phyloP scores from a whole-genome alignment of 2,329 filamentous ascomycete genomes.

The Pleoardoris graminearum region DNA sequence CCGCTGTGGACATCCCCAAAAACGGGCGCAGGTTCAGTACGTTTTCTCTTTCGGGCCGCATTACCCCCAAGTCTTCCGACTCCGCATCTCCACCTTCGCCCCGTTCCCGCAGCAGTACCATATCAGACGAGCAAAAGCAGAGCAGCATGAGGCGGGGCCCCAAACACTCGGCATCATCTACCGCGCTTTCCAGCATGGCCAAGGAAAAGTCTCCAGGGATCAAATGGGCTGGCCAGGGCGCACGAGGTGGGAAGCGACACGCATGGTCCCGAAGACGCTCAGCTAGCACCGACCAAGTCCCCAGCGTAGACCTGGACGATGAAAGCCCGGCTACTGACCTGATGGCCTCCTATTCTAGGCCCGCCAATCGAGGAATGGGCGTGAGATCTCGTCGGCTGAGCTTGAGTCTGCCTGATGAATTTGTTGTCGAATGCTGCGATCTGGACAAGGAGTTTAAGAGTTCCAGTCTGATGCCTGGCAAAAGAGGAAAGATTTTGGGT shows the following conservation, averaged over 20 bases:
- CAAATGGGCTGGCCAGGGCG: conserved; percentile 33
- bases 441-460: conserved; percentile 70
- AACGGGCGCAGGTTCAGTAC: conserved; percentile 38
- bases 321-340: conserved; percentile 39
- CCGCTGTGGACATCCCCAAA: conserved; percentile 30
- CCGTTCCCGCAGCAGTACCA: conserved; percentile 41
- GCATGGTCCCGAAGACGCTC: conserved; percentile 39
- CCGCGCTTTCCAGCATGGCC: conserved; percentile 34
- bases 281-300: conserved; percentile 43
- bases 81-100: conserved; percentile 45
- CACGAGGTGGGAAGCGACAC: conserved; percentile 23
- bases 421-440: conserved; percentile 70
- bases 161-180: conserved; percentile 35
- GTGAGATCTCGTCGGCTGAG: conserved; percentile 80
- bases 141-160: conserved; percentile 10
- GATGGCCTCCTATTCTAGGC: conserved; percentile 41
- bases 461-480: conserved; percentile 68
- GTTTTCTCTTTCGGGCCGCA: conserved; percentile 43
- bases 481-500: conserved; percentile 74
- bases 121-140: conserved; percentile 26
- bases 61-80: conserved; percentile 43
- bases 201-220: conserved; percentile 27
- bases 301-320: conserved; percentile 24
- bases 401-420: conserved; percentile 72
- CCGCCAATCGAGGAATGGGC: conserved; percentile 70